Evolutionary conservation across 2,329 filamentous ascomycete species (phyloP).

Genomic region (Talaromyces sp.): DNA sequence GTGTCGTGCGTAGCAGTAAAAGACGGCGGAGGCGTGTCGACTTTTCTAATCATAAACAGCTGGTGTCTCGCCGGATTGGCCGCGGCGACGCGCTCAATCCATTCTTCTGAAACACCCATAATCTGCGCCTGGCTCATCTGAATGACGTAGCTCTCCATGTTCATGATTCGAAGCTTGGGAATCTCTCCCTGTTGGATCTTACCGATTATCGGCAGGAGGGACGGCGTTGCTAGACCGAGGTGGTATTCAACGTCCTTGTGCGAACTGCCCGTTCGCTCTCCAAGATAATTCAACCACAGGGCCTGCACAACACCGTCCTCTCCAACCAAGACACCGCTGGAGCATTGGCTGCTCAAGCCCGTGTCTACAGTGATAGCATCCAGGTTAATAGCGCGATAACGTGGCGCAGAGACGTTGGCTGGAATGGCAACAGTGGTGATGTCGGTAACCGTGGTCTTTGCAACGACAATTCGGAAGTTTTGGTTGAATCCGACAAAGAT

Average conservation of each 20-base stretch:
- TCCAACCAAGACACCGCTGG: slow-evolving; percentile 84
- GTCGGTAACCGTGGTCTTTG: slow-evolving; percentile 91
- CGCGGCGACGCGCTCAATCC: slow-evolving; percentile 84
- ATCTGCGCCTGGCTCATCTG: slow-evolving; percentile 96
- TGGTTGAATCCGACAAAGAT: slow-evolving; percentile 99
- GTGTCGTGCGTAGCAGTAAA: slow-evolving; percentile 18
- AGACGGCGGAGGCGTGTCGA: slow-evolving; percentile 56
- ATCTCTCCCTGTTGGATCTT: slow-evolving; percentile 76
- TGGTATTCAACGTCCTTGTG: slow-evolving; percentile 95
- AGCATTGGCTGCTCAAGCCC: slow-evolving; percentile 82
- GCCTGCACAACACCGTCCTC: slow-evolving; percentile 92
- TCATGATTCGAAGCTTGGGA: slow-evolving; percentile 82
- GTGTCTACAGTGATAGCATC: slow-evolving; percentile 98
- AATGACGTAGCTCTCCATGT: slow-evolving; percentile 89
- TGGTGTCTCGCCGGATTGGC: slow-evolving; percentile 92
- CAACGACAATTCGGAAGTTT: slow-evolving; percentile 87
- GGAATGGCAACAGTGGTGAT: slow-evolving; percentile 97
- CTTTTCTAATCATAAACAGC: slow-evolving; percentile 96
- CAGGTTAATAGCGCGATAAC: slow-evolving; percentile 91
- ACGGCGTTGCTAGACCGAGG: slow-evolving; percentile 83
- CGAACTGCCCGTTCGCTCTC: slow-evolving; percentile 72
- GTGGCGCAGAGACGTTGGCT: slow-evolving; percentile 82
- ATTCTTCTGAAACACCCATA: slow-evolving; percentile 94
- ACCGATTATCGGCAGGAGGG: slow-evolving; percentile 79
- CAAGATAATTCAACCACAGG: slow-evolving; percentile 93